phyloP scores from a whole-genome alignment of 768 basidiomycete species.

The Boletus rex-veris region DNA sequence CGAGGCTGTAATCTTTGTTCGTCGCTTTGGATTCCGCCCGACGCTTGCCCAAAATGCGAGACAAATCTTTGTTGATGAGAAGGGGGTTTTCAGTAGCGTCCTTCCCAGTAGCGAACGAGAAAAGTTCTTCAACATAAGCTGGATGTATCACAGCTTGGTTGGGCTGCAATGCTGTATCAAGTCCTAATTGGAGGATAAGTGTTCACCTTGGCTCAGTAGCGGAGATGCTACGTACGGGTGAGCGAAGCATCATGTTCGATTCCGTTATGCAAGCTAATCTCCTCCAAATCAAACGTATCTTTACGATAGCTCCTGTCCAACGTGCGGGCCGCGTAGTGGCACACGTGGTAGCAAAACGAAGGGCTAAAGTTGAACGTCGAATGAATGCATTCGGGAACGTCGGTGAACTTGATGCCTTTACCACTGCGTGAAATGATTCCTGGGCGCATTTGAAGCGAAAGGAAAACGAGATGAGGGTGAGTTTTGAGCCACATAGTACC shows the following conservation, averaged over 20 bases:
- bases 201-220: not conserved
- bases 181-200: conserved; percentile 38
- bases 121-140: conserved; percentile 51
- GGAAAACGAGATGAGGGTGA: not conserved
- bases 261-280: conserved; percentile 13
- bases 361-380: conserved; percentile 66
- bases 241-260: conserved; percentile 26
- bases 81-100: conserved; percentile 42
- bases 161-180: conserved; percentile 44
- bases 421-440: conserved; percentile 58
- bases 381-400: conserved; percentile 38
- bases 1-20: conserved; percentile 56
- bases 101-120: conserved; percentile 57
- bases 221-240: conserved; percentile 16
- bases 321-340: conserved; percentile 54
- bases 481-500: not conserved
- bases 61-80: conserved; percentile 59
- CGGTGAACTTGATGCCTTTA: conserved; percentile 56
- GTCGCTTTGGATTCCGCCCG: conserved; percentile 49
- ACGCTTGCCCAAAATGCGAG: conserved; percentile 54
- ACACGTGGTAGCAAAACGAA: conserved; percentile 62
- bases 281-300: conserved; percentile 60
- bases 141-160: conserved; percentile 54
- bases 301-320: conserved; percentile 52
- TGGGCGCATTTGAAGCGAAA: conserved; percentile 1